Evolutionary conservation across 2,329 filamentous ascomycete species (phyloP), one percentile per base, ranked within the genome.

Genomic region (Mariannaea elegans): DNA sequence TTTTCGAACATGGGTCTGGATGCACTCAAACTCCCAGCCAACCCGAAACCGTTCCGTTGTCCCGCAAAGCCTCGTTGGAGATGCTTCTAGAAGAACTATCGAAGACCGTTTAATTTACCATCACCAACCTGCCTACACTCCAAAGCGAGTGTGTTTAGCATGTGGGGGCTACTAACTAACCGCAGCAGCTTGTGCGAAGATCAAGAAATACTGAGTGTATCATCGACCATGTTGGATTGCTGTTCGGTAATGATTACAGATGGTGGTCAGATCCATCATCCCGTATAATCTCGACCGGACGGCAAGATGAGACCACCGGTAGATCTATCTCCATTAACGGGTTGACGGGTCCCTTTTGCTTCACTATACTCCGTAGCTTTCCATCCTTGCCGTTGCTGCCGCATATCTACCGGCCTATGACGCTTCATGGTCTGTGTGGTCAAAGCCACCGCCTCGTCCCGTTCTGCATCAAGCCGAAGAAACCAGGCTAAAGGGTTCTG

Each of bases 271-370:
- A 54, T 31, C 51, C 51, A 41, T 34, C 36, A 27, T 54, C 41
- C 41, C 51, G 51, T 54, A n/a, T 21, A 46, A 54, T 46, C 41
- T 45, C 21, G 41, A 24, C 23, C 41, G 3, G 8, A 8, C 41
- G 39, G 42, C 13, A 34, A 14, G 23, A 13, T 24, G 41, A 52
- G 29, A 24, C 27, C 6, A 34, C 32, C 13, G 27, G 49, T 16
- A 52, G 49, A 52, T 44, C 49, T 23, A 23, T n/a, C 49, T 44
- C 39, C 50, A 41, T 53, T 42, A 16, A 32, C n/a, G n/a, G n/a
- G n/a, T n/a, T n/a, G n/a, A 14, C 14, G 5, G 24, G 32, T 12
- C 19, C 19, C 21, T 39, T 24, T 50, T 21, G 18, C 39, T 10
- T 29, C 18, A 44, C 39, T 38, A 27, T n/a, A n/a, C n/a, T n/a